phyloP scores from a whole-genome alignment of 441 rosid species.

The Oxalis stricta region DNA sequence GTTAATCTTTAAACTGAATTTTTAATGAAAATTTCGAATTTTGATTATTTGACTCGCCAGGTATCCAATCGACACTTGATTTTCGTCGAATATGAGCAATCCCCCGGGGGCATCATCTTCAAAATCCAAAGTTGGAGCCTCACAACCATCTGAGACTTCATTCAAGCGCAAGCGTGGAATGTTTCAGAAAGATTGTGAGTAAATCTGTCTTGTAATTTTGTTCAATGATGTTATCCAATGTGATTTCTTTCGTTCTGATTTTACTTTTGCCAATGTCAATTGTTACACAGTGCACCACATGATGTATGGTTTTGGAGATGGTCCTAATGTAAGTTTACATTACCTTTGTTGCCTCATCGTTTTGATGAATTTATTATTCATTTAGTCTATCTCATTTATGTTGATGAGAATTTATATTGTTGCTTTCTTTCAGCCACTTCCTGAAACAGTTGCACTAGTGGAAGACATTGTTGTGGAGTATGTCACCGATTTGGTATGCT shows the following conservation, averaged over 20 bases:
- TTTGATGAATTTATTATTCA: too few relatives aligned
- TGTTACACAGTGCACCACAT: slow-evolving; percentile 68
- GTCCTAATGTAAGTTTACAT: slow-evolving; percentile 50
- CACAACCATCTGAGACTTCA: slow-evolving; percentile 52
- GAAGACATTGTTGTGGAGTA: slow-evolving; percentile 92
- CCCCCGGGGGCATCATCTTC: slow-evolving; percentile 24
- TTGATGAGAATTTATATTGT: background rate
- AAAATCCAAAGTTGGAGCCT: slow-evolving; percentile 39
- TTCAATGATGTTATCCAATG: background rate
- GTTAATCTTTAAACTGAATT: too few relatives aligned
- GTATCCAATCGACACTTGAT: too few relatives aligned
- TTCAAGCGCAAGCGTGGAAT: slow-evolving; percentile 72
- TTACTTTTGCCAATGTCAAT: too few relatives aligned
- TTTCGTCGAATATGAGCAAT: background rate
- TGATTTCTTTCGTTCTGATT: background rate
- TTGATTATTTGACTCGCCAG: too few relatives aligned
- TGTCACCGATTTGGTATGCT: slow-evolving; percentile 68
- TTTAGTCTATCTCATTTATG: background rate
- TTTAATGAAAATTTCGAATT: too few relatives aligned
- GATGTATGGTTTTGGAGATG: slow-evolving; percentile 97
- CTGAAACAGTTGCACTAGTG: slow-evolving; percentile 78
- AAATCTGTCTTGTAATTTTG: background rate
- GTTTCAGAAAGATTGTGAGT: slow-evolving; percentile 79
- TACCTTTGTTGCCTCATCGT: background rate
- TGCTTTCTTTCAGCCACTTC: slow-evolving; percentile 62